Evolutionary conservation across 352 stramenopile species (phyloP), one percentile per base, ranked within the genome.

Genomic region (Globisporangium rhizosaccharum): DNA sequence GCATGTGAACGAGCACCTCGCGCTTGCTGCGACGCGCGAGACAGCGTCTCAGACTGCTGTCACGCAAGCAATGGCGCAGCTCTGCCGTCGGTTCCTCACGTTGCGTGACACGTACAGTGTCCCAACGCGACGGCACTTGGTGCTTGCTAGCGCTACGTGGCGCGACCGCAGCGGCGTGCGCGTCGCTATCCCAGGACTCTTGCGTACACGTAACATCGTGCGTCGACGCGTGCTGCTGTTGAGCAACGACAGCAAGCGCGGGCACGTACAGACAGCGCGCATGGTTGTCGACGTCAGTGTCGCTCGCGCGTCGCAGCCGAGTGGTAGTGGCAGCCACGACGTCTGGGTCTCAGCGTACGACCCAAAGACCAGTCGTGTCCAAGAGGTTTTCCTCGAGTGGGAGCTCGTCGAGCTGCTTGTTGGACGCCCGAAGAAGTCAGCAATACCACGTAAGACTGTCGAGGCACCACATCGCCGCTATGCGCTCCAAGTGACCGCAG

Each of bases 361-460:
- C 26, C 75, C 79, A 15, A 49, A 51, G 2, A 62, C 66, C 2
- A 72, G 64, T 12, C 65, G 56, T 11, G 56, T 70, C 5, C 67
- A 89, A 33, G 69, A 75, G 20, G 65, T 91, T 46, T 91, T 84
- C 53, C 63, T 93, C n/a, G 78, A 93, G 53, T 85, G 71, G 68
- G 73, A 86, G 23, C 63, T 91, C 5, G 66, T 91, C 2, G 59
- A 78, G 52, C 63, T 93, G n/a, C 62, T 93, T 25, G 68, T 58
- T 8, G 61, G 67, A 12, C 53, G 53, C 41, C 68, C 58, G 25
- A 57, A 44, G 25, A 54, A 56, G 51, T 41, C 62, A 7, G 33
- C 10, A 8, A 12, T 6, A 1, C 6, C 33, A 39, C 5, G 33
- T 12, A 39, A 10, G 7, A 12, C 33, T 5, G 8, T 5, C 33